Conservation (phyloP, 352 stramenopile species). For the Plasmopara muralis region DNA sequence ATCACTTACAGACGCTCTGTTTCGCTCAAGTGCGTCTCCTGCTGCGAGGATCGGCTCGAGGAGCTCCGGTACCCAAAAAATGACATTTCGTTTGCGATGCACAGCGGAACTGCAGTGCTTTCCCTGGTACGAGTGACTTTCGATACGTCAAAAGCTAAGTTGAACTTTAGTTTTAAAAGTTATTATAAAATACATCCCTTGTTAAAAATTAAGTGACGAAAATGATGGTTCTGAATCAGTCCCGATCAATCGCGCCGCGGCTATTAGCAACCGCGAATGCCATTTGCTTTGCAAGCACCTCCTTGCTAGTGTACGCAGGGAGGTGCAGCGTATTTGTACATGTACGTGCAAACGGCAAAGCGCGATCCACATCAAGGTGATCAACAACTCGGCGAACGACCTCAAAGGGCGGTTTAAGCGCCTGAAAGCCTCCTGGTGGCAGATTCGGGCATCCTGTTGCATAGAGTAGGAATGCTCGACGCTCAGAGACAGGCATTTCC, state of each 20-base stretch:
- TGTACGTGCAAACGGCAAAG: constrained; percentile 76
- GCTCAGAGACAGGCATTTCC: constrained; percentile 51
- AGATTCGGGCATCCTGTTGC: constrained; percentile 79
- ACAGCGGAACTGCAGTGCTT: background rate
- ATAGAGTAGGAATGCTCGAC: constrained; percentile 72
- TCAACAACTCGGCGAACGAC: constrained; percentile 76
- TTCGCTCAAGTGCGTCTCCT: constrained; percentile 77
- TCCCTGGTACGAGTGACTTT: background rate
- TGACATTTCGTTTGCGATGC: constrained; percentile 28
- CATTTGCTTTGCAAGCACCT: constrained; percentile 54
- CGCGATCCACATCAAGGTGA: constrained; percentile 57
- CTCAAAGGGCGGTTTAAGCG: constrained; percentile 71
- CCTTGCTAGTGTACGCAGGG: constrained; percentile 72
- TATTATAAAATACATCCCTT: too few relatives aligned
- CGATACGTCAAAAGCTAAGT: background rate
- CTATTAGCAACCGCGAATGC: constrained; percentile 74
- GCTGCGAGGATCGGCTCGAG: constrained; percentile 33
- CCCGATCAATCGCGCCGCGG: constrained; percentile 78
- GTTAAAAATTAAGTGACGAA: too few relatives aligned
- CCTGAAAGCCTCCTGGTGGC: constrained; percentile 57
- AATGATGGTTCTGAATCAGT: constrained; percentile 24
- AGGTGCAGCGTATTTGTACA: constrained; percentile 84
- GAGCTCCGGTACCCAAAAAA: constrained; percentile 68
- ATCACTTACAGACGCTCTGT: constrained; percentile 64
- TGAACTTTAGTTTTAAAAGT: too few relatives aligned